A percentile compares a stretch with the other conserved stretches of the same genome.
These are phyloP conservation scores for Melastoma malabathricum DNA, from an alignment of 345 rosid species.

Conservation along the genomic window DNA sequence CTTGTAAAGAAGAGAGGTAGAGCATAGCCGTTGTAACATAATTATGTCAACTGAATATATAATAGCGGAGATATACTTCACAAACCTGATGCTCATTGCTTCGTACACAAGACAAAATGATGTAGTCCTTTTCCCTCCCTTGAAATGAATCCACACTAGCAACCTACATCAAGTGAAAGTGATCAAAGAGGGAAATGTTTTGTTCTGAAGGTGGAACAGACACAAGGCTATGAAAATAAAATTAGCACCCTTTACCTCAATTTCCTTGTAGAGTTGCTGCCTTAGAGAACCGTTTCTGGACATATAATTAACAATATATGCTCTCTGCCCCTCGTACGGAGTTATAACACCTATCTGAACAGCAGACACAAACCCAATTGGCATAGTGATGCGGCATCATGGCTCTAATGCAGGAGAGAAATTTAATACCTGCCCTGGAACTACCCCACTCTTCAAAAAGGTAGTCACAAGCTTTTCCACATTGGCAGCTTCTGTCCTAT, in stretches of 20 bases:
- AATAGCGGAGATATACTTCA: background rate
- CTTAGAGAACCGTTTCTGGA: slow-evolving; percentile 94
- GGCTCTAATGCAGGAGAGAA: slow-evolving; percentile 3
- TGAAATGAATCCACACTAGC: slow-evolving; percentile 99
- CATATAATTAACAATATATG: slow-evolving; percentile 97
- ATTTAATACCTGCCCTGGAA: slow-evolving; percentile 70
- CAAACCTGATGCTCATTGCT: slow-evolving; percentile 99
- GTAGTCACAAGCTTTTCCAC: slow-evolving; percentile 98
- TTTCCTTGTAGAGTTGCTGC: slow-evolving; percentile 97
- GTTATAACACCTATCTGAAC: slow-evolving; percentile 94
- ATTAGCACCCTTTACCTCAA: slow-evolving; percentile 44
- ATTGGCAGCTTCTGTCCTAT: slow-evolving; percentile 98
- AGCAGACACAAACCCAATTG: slow-evolving; percentile 1
- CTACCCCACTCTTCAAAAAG: slow-evolving; percentile 94
- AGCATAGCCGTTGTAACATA: too few species aligned
- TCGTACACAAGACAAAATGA: slow-evolving; percentile 95
- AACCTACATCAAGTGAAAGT: slow-evolving; percentile 23
- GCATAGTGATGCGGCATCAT: background rate
- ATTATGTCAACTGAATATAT: too few species aligned
- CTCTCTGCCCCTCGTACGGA: slow-evolving; percentile 97
- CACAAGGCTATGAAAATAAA: too few species aligned
- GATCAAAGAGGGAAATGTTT: slow-evolving; percentile 1
- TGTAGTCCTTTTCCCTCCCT: slow-evolving; percentile 98
- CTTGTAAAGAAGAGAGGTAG: background rate
- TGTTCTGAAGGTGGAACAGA: too few species aligned